Conservation (phyloP, 2,329 filamentous ascomycete genomes). For the Magnaporthiopsis rhizophila region DNA sequence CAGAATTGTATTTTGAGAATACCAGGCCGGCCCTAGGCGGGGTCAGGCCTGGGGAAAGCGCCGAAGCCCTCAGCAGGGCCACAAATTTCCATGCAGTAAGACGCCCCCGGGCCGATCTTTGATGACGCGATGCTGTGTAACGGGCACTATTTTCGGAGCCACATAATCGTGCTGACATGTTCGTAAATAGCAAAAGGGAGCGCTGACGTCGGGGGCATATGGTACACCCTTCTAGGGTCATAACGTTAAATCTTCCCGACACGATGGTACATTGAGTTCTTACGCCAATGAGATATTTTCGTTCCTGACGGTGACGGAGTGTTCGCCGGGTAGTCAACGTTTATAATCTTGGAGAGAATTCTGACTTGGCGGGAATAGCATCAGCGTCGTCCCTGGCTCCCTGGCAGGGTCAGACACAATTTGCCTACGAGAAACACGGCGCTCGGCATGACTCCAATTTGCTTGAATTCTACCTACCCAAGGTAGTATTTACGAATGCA, state of each 20-base stretch:
- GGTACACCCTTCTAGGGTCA: no score
- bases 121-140: not conserved
- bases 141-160: not conserved
- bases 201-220: no score
- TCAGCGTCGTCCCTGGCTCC: not conserved
- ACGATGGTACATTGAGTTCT: no score
- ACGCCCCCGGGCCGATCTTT: not conserved
- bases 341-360: no score
- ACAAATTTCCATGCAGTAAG: not conserved
- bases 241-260: no score
- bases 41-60: not conserved
- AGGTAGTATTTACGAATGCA: not conserved
- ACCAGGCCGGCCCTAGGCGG: no score
- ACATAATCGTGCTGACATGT: not conserved
- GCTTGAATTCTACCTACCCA: not conserved
- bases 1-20: no score
- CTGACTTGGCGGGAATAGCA: not conserved
- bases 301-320: no score
- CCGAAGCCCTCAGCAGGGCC: not conserved
- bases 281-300: no score
- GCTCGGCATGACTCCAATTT: not conserved
- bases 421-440: not conserved
- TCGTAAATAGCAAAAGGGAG: not conserved
- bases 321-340: no score
- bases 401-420: not conserved